Evolutionary conservation across 441 rosid genomes (phyloP), one percentile per base, ranked within the genome.

Genomic region (Populus hybrid): DNA sequence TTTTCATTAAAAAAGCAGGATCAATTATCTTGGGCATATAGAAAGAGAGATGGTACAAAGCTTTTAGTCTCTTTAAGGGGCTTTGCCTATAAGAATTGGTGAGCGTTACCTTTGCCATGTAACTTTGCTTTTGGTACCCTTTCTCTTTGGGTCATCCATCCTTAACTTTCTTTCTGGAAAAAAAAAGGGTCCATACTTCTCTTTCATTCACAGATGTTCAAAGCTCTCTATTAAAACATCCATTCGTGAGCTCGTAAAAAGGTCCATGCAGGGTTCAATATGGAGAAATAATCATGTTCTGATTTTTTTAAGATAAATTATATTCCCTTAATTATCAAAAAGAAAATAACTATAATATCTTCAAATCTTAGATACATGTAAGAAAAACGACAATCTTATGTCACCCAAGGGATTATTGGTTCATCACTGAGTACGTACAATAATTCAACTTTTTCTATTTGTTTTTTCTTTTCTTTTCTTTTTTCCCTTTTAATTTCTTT

Each of bases 31-130:
- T 66, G 36, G 61, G 38, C 64, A 67, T 53, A 68, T 40, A 26
- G 78, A 72, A 83, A 80, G 78, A 72, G 78, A 80, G 79, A 72
- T 12, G 68, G 76, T 66, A 63, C 68, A 76, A 81, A 76, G 74
- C 75, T 83, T 83, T 77, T 74, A 30, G 69, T 16, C 64, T 9
- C 75, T 81, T 81, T 78, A 42, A 30, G 32, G 32, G 3, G 32
- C 4, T 30, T 30, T 30, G 32, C 32, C 32, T 30, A 30, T 40
- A 30, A 70, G 72, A 75, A 50, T 82, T 34, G 68, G 57, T 67
- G 40, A 63, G 76, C 38, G 79, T 75, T 68, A 70, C 78, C 79
- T 30, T 30, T 30, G 32, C 32, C 32, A 63, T 76, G 42, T 72
- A 67, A 46, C 28, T 82, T 72, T 66, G 57, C 78, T 69, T 81